Base-by-base conservation (phyloP, 345 rosid genomes). In the Acer campestre region DNA sequence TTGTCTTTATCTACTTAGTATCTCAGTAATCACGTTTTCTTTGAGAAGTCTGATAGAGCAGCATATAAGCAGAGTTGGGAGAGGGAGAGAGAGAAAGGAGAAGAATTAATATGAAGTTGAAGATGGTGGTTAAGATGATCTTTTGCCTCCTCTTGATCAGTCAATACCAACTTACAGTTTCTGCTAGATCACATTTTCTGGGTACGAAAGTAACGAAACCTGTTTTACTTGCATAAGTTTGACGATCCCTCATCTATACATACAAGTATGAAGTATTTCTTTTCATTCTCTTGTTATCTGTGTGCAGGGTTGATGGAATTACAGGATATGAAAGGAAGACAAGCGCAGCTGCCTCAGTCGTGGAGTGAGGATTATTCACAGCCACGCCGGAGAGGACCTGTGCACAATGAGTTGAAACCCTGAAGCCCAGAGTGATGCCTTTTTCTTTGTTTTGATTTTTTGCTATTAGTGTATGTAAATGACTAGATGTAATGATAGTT, bases 341-440 rank as follows among this genome's bases (percentile, higher is more conserved):
- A 53, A 9, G 79, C 31, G 42, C 14, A 17, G 12, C 18, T 53
- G 70, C 2, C 71, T 4, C 55, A 7, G 69, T 66, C 77, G 79
- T 80, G 80, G 87, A 58, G 46, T 42, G 84, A 80, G 73, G 84
- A 80, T 79, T 82, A 80, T 70, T 48, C 77, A 12, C 44, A 6
- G 10, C 83, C 79, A 0, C 42, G 0, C 55, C 38, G 70, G 82
- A 77, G 78, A 74, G 40, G 40, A 6, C 80, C 81, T 1, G 85
- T 79, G 71, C 82, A 78, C 67, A 83, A 83, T 56, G 63, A 78
- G 16, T 31, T 82, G 66, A 72, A 81, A 6, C 84, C 85, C n/a
- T 84, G 75, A 80, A 13, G 42, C 81, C 86, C 12, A 81, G 67
- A 79, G 38, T n/a, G 42, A 9, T 44, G 61, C 14, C 73, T 27